Evolutionary conservation across 73 alveolate genomes (phyloP), one percentile per base, ranked within the genome.

Genomic region (Vitrella brassicaformis): DNA sequence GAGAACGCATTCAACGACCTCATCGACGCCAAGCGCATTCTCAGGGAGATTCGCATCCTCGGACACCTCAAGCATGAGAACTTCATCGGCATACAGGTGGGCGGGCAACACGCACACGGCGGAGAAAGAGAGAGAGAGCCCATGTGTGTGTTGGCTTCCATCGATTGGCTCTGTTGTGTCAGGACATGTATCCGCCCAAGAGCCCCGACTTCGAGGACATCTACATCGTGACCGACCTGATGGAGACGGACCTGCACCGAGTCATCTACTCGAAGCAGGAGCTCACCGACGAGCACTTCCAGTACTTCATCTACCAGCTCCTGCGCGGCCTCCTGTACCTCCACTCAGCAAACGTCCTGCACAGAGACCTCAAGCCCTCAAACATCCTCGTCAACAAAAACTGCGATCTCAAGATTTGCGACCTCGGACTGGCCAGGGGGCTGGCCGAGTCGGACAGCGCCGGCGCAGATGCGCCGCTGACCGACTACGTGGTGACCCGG

Each of bases 401-500:
- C 47, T 91, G 96, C 78, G 88, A 91, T 70, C 80, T 88, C 75
- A 81, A 92, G 83, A 90, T 92, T 68, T 89, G 95, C 81, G 98
- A 90, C 78, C 90, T 92, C 80, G 96, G 95, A 47, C 87, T 89
- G 31, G 95, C 96, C 9, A 70, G 91, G 19, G 93, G 93, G 28
- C 74, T 80, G 68, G 87, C 82, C 67, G 88, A 87, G 73, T 66
- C 22, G 56, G 22, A 39, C 4, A 9, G 46, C 8, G 47, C 67
- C 46, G 77, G 69, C 77, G 84, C 68, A 68, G 74, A 85, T 29
- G 84, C 92, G 27, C 65, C 86, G 75, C 75, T 89, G 70, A 89
- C 96, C 0, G 96, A 89, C 73, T 89, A 89, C 65, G 96, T 89
- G 68, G 96, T 89, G n/a, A 89, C 96, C n/a, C 75, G 96, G 70